A percentile compares a stretch with the other conserved stretches of the same genome.
Evolutionary conservation across 106 monocot species (phyloP).

Genomic region (Apostasia ramifera): DNA sequence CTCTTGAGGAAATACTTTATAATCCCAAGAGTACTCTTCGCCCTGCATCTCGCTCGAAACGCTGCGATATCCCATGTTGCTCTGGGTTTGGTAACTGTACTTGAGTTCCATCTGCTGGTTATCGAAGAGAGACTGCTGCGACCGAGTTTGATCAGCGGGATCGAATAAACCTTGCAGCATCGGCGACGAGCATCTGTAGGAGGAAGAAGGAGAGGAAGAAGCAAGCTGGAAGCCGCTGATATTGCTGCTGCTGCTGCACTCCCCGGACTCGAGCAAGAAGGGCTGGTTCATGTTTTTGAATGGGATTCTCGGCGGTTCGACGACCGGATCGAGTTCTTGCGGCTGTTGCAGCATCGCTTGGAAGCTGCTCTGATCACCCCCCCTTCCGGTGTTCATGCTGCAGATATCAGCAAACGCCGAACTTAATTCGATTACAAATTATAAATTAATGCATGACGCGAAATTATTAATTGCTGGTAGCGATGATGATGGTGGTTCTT

Average conservation of each 20-base stretch:
- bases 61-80: too few species aligned
- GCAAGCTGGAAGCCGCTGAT: not conserved
- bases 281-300: not conserved
- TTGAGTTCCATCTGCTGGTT: not conserved
- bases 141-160: not conserved
- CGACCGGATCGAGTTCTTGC: too few species aligned
- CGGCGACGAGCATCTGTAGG: not conserved
- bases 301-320: not conserved
- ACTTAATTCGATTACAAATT: too few species aligned
- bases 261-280: not conserved
- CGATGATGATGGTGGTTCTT: not conserved
- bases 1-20: too few species aligned
- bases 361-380: not conserved
- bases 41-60: too few species aligned
- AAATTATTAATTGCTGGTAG: not conserved
- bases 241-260: not conserved
- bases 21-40: too few species aligned
- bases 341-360: not conserved
- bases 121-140: not conserved
- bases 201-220: not conserved
- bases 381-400: not conserved
- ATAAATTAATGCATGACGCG: not conserved
- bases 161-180: not conserved
- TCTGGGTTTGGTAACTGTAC: not conserved
- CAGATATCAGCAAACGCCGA: not conserved